Evolutionary conservation across 129 eudicot species (phyloP), one percentile per base, ranked within the genome.

Genomic region (Pittosporum tobira): DNA sequence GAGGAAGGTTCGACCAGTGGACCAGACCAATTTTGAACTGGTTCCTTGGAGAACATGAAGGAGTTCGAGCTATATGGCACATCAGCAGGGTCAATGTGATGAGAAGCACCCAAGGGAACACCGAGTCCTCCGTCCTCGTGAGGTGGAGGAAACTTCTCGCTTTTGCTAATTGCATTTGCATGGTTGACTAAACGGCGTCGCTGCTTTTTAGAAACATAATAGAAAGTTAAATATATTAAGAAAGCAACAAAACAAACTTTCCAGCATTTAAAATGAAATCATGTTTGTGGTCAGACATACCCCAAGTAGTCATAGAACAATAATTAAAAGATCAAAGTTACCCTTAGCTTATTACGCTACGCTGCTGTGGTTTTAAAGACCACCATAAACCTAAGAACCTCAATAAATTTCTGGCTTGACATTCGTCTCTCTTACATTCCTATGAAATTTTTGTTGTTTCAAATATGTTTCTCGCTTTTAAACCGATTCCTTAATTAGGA

Each of bases 131-230:
- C 94, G 22, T 85, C 94, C 65, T 85, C 83, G 54, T 85, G 94
- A 31, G 94, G 94, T 25, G 94, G 94, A 48, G 94, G 94, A 59
- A 85, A 85, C 64, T 85, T 85, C 65, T 85, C 94, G 15, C 94
- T 85, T 51, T 81, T 85, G 84, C 94, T 85, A 71, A 81, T 85
- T 12, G 94, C 94, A 40, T 85, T 85, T 67, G 94, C 86, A 42
- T 85, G 94, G 48, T 73, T 78, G 24, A 85, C 80, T 38, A 85
- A 59, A 27, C 94, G 83, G 63, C 86, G 83, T 65, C 89, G 62
- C 94, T 85, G 88, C 38, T 20, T 22, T n/a, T 11, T 2, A 11
- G 47, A 27, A 50, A 21, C 40, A 40, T 20, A 6, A 15, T 10
- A 48, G 1, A 45, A 45, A 21, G 15, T 25, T 42, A 13, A 10